A percentile compares a stretch with the other conserved stretches of the same genome.
These are phyloP conservation scores for Termitomyces sp. DNA, from an alignment of 768 basidiomycete genomes.

Conservation along the genomic window DNA sequence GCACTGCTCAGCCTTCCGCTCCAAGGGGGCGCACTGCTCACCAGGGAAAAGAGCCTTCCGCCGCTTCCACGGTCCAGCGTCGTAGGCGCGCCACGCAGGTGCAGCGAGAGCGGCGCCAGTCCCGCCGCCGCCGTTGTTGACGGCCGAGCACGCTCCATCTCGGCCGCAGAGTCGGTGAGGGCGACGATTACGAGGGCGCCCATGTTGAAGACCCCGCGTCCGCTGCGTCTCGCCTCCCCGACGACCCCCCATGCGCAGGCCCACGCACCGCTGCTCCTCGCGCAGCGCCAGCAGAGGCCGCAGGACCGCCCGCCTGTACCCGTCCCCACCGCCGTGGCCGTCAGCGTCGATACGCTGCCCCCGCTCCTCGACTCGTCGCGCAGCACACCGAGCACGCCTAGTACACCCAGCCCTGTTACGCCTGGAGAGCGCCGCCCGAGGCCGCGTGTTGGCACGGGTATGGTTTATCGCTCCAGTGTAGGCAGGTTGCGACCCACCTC, in stretches of 20 bases:
- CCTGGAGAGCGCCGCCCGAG: constrained; percentile 28
- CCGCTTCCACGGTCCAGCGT: not conserved
- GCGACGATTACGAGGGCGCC: not conserved
- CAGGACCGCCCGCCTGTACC: not conserved
- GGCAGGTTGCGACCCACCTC: not conserved
- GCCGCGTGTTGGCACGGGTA: constrained; percentile 66
- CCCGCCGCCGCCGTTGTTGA: not conserved
- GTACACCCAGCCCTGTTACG: not conserved
- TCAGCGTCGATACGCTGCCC: constrained; percentile 13
- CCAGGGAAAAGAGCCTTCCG: constrained; percentile 2
- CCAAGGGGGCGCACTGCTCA: not conserved
- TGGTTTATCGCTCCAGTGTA: constrained; percentile 45
- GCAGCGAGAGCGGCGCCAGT: not conserved
- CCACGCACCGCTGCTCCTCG: constrained; percentile 17
- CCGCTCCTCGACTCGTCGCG: constrained; percentile 24
- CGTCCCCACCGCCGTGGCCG: not conserved
- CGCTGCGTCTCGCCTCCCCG: not conserved
- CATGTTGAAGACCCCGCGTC: not conserved
- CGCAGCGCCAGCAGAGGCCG: constrained; percentile 11
- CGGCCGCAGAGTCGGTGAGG: not conserved
- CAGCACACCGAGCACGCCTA: constrained; percentile 11
- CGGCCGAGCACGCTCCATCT: not conserved
- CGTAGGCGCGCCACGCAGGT: not conserved
- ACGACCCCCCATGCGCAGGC: not conserved
- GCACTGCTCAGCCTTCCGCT: not conserved